A percentile compares a stretch with the other conserved stretches of the same genome.
Evolutionary conservation across 106 monocot genomes (phyloP).

Genomic region (Allium fistulosum): DNA sequence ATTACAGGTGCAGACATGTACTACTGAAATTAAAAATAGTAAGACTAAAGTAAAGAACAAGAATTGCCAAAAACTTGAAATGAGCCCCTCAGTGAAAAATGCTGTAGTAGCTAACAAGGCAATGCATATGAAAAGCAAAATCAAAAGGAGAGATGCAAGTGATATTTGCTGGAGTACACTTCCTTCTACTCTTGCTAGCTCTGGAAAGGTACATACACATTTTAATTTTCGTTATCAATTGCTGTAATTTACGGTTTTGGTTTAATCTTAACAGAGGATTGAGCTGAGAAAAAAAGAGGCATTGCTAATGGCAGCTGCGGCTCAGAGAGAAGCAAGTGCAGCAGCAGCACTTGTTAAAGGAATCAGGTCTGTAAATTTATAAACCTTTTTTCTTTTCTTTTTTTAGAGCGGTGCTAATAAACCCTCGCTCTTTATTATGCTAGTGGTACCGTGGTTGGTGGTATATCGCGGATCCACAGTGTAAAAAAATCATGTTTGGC

Average conservation of each 20-base stretch:
- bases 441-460: neutral
- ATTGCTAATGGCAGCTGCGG: conserved; percentile 63
- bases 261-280: conserved; percentile 27
- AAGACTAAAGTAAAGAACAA: conserved; percentile 11
- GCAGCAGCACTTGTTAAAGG: conserved; percentile 66
- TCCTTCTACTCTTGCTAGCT: conserved; percentile 55
- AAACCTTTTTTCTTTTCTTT: neutral
- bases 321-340: conserved; percentile 79
- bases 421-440: neutral
- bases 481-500: neutral
- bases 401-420: neutral
- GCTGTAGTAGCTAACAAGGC: conserved; percentile 15
- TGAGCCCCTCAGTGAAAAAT: conserved; percentile 11
- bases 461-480: neutral
- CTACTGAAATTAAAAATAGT: conserved; percentile 9
- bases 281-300: conserved; percentile 69
- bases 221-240: too few species aligned
- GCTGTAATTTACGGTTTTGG: neutral
- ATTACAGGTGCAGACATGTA: conserved; percentile 37
- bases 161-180: conserved; percentile 60
- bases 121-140: conserved; percentile 9
- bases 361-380: conserved; percentile 40
- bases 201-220: conserved; percentile 54
- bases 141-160: conserved; percentile 35
- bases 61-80: neutral